Base-by-base conservation (phyloP, 768 basidiomycete species). In the Plicaturopsis crispa region DNA sequence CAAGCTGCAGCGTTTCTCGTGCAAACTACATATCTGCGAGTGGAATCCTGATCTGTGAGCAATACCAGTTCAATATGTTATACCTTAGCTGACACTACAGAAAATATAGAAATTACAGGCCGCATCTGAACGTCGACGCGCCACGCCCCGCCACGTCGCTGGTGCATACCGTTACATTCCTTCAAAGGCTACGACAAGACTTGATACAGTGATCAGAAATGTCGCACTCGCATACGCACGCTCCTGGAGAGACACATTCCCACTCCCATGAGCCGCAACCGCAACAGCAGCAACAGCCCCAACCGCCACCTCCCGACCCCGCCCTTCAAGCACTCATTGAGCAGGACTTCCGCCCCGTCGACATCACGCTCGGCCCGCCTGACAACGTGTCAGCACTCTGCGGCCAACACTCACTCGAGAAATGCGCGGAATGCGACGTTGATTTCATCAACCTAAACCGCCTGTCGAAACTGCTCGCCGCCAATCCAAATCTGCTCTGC, bases 361-460 rank as follows among this genome's bases (percentile, higher is more conserved):
- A 72, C 33, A 56, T 89, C 35, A 59, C 62, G 1, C 62, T 87
- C 22, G 66, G 62, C 7, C 69, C 69, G 7, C 63, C 72, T 12
- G 76, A 83, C 45, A 64, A 63, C 44, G 59, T 69, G 17, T 55
- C 66, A 14, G 80, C 74, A 1, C 63, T 82, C 24, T 94, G 90
- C 58, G 62, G 59, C 6, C 52, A 58, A 17, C 90, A 93, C 65
- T 69, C 72, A 44, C 64, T 71, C 35, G 84, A 87, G 56, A 80
- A 80, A 55, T 92, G 90, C 60, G 63, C 72, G 35, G 67, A 71
- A 23, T 92, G 89, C 56, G 69, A 69, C 40, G 51, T 83, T 2
- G 87, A 96, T 62, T 91, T 84, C 60, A 59, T 70, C 34, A 63
- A 62, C 36, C 66, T 92, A 38, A 96, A 94, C 59, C 77, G 82